A percentile compares a stretch with the other conserved stretches of the same genome.
Evolutionary conservation across 768 basidiomycete genomes (phyloP).

Genomic region (Leccinum ochraceum): DNA sequence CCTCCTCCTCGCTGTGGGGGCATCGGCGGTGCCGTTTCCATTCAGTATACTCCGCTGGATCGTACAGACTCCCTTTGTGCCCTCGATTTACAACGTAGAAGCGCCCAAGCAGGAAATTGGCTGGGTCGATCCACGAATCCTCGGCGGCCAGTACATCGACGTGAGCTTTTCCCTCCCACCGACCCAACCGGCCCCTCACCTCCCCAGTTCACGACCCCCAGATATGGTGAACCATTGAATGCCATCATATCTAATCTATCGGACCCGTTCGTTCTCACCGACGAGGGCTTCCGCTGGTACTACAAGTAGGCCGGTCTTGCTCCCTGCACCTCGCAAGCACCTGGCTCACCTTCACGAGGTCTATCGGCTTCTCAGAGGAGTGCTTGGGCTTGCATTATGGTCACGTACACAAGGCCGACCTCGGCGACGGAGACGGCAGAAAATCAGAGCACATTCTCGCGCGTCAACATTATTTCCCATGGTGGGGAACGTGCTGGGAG

Average conservation of each 20-base stretch:
- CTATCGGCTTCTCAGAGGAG: conserved; percentile 80
- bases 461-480: conserved; percentile 75
- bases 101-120: conserved; percentile 35
- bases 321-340: neutral
- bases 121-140: conserved; percentile 68
- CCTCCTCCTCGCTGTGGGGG: conserved; percentile 15
- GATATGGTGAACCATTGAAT: conserved; percentile 80
- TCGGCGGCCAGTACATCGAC: conserved; percentile 76
- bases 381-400: conserved; percentile 82
- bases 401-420: conserved; percentile 71
- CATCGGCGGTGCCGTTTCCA: conserved; percentile 18
- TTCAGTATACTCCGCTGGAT: conserved; percentile 4
- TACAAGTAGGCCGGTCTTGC: conserved; percentile 48
- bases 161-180: conserved; percentile 42
- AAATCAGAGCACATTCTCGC: conserved; percentile 71
- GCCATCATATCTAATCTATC: conserved; percentile 78
- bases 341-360: conserved; percentile 41
- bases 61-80: conserved; percentile 12
- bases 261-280: conserved; percentile 79
- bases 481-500: conserved; percentile 90
- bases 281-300: conserved; percentile 67
- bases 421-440: conserved; percentile 79
- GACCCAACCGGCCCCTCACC: neutral
- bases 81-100: conserved; percentile 2
- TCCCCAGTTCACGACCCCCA: conserved; percentile 60